phyloP scores from a whole-genome alignment of 768 basidiomycete genomes.

The Zangia roseola region DNA sequence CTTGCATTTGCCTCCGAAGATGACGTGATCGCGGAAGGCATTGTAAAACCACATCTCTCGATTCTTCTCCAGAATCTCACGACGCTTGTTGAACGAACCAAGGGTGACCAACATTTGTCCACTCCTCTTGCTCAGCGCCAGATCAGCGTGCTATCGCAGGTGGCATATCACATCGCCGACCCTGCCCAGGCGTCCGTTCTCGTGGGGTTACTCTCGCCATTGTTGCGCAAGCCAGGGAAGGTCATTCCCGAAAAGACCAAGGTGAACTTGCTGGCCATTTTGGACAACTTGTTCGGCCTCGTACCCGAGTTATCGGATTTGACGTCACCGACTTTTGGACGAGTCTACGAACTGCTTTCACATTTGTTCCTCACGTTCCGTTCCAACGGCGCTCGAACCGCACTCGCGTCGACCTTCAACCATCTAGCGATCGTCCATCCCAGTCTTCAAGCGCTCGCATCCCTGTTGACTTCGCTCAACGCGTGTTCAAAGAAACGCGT shows the following conservation, averaged over 20 bases:
- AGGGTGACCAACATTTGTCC: conserved; percentile 46
- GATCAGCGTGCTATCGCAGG: conserved; percentile 73
- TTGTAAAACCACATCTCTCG: conserved; percentile 71
- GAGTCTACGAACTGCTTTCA: conserved; percentile 66
- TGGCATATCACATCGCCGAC: conserved; percentile 74
- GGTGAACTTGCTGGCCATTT: conserved; percentile 72
- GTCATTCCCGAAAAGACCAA: conserved; percentile 85
- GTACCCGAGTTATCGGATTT: conserved; percentile 58
- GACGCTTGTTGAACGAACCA: conserved; percentile 61
- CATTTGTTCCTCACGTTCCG: conserved; percentile 76
- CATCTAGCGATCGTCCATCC: conserved; percentile 41
- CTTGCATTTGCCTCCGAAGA: conserved; percentile 55
- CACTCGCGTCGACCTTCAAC: conserved; percentile 65
- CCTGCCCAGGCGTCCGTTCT: conserved; percentile 70
- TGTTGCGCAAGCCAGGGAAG: conserved; percentile 75
- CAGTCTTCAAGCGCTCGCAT: conserved; percentile 47
- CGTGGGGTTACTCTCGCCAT: conserved; percentile 69
- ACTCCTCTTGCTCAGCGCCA: conserved; percentile 77
- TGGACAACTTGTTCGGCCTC: conserved; percentile 62
- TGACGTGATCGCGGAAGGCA: conserved; percentile 43
- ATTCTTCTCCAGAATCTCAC: conserved; percentile 71
- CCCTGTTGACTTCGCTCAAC: conserved; percentile 69
- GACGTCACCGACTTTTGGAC: conserved; percentile 42
- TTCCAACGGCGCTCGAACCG: conserved; percentile 65
- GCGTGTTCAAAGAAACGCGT: conserved; percentile 80